Evolutionary conservation across 108 stramenopile species (phyloP), one percentile per base, ranked within the genome.

Genomic region (Cyclotella distinguenda): DNA sequence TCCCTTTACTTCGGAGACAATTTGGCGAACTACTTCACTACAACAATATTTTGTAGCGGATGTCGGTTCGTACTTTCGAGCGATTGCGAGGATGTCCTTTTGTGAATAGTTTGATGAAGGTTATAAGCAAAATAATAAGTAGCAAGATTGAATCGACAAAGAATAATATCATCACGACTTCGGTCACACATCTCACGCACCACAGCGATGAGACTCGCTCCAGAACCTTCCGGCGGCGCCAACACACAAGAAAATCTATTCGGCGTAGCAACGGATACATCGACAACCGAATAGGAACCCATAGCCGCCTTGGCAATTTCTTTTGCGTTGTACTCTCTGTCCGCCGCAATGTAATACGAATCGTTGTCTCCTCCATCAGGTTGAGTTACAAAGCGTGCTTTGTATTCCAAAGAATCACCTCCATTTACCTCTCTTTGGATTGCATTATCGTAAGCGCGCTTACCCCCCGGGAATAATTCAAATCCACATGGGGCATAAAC

Each of bases 1-100:
- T 38, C 27, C 49, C 18, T 53, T 70, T 13, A 77, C 80, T 1
- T 75, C 70, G 4, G 84, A 66, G 16, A 84, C 84, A 54, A 93
- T 87, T 59, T 93, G 84, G 54, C 91, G 77, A 18, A 88, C 85
- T 8, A 86, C 84, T 77, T 93, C 91, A 46, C 80, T 82, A 67
- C 91, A 93, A 65, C 77, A 70, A 74, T 89, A 93, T 38, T 78
- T 68, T 25, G 48, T 45, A 18, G 68, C 34, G 4, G 60, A 64
- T 18, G 74, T 45, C 8, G 48, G 42, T 66, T 93, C 91, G 61
- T 77, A 71, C 48, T 85, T 76, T 70, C 91, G 62, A 16, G 76
- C 82, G 4, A 89, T 60, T 27, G 80, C 72, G 28, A 93, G 74
- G 34, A 93, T 74, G 61, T 89, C 91, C 33, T 82, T 75, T 27